phyloP scores from a whole-genome alignment of 139 green algal species.

The Chlorella sp. region DNA sequence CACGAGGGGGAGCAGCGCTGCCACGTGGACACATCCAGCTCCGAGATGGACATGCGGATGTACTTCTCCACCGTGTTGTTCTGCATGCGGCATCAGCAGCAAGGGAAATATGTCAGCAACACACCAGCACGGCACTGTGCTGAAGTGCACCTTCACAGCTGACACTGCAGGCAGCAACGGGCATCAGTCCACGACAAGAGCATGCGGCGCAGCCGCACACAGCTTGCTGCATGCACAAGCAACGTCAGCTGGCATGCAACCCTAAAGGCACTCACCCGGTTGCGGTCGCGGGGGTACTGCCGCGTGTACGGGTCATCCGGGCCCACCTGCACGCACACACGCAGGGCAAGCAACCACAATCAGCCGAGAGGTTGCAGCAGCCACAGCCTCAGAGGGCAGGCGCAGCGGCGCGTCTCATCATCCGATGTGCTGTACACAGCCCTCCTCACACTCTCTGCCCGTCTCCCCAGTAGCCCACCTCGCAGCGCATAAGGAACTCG shows the following conservation, averaged over 20 bases:
- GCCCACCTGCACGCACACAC: neutral
- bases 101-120: neutral
- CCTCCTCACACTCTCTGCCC: too few relatives aligned
- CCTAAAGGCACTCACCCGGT: neutral
- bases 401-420: too few relatives aligned
- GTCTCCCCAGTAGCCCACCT: conserved; percentile 33
- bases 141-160: too few relatives aligned
- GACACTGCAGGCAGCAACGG: too few relatives aligned
- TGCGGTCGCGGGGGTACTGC: conserved; percentile 43
- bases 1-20: conserved; percentile 14
- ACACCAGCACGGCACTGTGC: neutral
- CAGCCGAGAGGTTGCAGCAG: too few relatives aligned
- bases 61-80: conserved; percentile 78
- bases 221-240: too few relatives aligned
- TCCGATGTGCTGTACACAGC: too few relatives aligned
- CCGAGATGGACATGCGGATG: conserved; percentile 89
- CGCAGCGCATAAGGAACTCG: conserved; percentile 84
- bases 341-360: too few relatives aligned
- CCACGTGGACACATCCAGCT: conserved; percentile 87
- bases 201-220: too few relatives aligned
- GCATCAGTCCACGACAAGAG: too few relatives aligned
- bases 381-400: too few relatives aligned
- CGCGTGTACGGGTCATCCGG: conserved; percentile 53
- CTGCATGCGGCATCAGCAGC: neutral
- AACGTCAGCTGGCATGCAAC: too few relatives aligned